phyloP scores from a whole-genome alignment of 2,329 filamentous ascomycete genomes.

The Metarhizium anisopliae region DNA sequence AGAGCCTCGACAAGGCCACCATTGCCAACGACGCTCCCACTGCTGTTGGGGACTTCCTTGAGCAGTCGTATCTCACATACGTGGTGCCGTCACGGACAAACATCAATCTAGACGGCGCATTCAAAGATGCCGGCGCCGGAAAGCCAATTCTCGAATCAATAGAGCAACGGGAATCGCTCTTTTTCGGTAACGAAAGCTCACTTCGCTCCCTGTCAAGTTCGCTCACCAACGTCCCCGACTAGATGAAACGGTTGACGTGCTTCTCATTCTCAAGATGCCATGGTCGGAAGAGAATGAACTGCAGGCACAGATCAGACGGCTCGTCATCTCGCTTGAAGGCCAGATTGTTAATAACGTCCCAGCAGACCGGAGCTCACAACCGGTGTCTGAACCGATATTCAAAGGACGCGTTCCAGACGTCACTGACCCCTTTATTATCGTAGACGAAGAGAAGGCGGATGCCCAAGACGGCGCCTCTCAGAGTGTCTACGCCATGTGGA shows the following conservation, averaged over 20 bases:
- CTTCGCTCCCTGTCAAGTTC: not conserved
- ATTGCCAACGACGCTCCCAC: conserved; percentile 11
- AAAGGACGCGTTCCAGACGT: conserved; percentile 41
- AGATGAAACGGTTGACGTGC: conserved; percentile 68
- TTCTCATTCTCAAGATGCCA: conserved; percentile 59
- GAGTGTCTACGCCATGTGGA: conserved; percentile 50
- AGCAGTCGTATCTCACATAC: conserved; percentile 51
- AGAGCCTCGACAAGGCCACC: conserved; percentile 14
- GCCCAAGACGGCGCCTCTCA: conserved; percentile 18
- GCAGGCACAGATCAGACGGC: conserved; percentile 48
- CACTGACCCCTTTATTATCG: conserved; percentile 40
- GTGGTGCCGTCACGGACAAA: conserved; percentile 49
- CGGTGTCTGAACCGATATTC: conserved; percentile 51
- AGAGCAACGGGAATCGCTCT: conserved; percentile 53
- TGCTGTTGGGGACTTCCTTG: conserved; percentile 35
- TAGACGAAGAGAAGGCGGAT: conserved; percentile 28
- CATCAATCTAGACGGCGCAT: conserved; percentile 42
- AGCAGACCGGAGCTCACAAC: conserved; percentile 36
- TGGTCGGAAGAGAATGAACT: conserved; percentile 48
- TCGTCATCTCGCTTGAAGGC: conserved; percentile 59
- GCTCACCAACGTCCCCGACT: conserved; percentile 21
- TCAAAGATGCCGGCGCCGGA: conserved; percentile 33
- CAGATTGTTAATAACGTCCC: conserved; percentile 52
- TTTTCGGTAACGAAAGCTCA: conserved; percentile 52
- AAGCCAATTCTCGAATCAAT: conserved; percentile 47